These are phyloP conservation scores for Nicotiana otophora DNA, from an alignment of 257 asterid species.

Conservation along the genomic window DNA sequence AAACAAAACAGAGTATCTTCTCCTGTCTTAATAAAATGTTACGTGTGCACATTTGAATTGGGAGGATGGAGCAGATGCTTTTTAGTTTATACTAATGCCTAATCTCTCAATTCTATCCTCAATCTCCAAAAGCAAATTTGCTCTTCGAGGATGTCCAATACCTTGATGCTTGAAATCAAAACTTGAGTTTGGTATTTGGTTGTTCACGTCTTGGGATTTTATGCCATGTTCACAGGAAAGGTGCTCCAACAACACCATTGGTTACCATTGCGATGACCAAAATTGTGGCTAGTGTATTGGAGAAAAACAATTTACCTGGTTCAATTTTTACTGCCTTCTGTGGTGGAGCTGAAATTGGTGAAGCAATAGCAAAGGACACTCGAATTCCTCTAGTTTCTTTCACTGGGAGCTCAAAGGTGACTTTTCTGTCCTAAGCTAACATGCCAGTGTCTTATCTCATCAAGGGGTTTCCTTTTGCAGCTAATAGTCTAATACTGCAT, in stretches of 20 bases:
- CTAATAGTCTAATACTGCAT: constrained; percentile 4
- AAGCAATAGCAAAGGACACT: constrained; percentile 84
- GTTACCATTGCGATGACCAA: constrained; percentile 83
- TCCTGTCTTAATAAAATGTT: not conserved
- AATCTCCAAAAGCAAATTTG: not conserved
- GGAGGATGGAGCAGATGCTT: not conserved
- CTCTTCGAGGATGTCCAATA: not conserved
- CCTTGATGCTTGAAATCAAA: not conserved
- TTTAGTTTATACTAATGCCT: not conserved
- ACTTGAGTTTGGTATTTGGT: not conserved
- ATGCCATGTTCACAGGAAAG: constrained; percentile 60
- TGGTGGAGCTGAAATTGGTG: constrained; percentile 93
- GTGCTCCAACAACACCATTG: constrained; percentile 98
- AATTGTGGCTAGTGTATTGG: constrained; percentile 78
- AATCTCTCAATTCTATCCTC: not conserved
- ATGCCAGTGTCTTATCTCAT: not conserved
- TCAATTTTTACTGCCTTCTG: constrained; percentile 90
- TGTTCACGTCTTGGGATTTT: constrained; percentile 4
- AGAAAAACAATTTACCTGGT: constrained; percentile 91
- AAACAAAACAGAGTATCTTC: not conserved
- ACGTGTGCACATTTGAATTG: not conserved
- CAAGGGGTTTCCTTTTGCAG: not conserved
- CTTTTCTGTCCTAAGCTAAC: not conserved
- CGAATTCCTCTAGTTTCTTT: constrained; percentile 89
- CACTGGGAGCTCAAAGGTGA: constrained; percentile 95